Percentiles rank a stretch among this genome's conserved stretches.
Conservation (phyloP, 1,284 basidiomycete species). For the Cystobasidiaceae sp. region DNA sequence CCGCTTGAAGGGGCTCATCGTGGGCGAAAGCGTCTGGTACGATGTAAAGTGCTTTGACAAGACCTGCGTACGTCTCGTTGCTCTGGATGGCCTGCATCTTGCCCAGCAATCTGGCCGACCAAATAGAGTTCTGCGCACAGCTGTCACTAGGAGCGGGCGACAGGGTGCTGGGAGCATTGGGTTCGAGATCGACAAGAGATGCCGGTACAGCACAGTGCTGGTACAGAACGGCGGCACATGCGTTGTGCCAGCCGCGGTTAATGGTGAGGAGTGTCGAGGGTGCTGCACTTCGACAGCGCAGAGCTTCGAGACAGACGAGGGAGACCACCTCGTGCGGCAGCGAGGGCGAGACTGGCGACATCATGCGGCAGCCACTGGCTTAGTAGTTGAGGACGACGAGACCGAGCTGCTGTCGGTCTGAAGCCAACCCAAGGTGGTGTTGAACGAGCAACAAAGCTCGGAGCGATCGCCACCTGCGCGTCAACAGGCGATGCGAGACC, state of each 20-base stretch:
- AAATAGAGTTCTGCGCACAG: background rate
- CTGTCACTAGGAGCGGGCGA: background rate
- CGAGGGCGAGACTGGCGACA: background rate
- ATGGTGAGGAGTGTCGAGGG: background rate
- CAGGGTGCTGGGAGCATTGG: background rate
- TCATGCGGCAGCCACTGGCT: background rate
- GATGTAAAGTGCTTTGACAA: conserved; percentile 1
- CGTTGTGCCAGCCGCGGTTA: conserved; percentile 7
- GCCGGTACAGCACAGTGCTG: background rate
- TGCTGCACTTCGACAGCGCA: background rate
- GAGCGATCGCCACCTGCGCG: too few relatives aligned
- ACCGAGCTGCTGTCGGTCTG: too few relatives aligned
- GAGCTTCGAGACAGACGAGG: background rate
- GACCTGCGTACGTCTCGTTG: background rate
- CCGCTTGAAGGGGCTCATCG: background rate
- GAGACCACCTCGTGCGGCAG: conserved; percentile 7
- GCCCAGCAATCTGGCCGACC: background rate
- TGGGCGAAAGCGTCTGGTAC: background rate
- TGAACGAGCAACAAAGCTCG: too few relatives aligned
- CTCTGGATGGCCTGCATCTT: conserved; percentile 1
- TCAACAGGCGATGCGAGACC: too few relatives aligned
- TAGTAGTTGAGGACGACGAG: too few relatives aligned
- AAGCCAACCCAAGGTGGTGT: too few relatives aligned
- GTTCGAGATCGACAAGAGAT: too few relatives aligned
- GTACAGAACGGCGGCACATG: background rate